Conservation (phyloP, 2,329 filamentous ascomycete genomes). For the Xylariales sp. region DNA sequence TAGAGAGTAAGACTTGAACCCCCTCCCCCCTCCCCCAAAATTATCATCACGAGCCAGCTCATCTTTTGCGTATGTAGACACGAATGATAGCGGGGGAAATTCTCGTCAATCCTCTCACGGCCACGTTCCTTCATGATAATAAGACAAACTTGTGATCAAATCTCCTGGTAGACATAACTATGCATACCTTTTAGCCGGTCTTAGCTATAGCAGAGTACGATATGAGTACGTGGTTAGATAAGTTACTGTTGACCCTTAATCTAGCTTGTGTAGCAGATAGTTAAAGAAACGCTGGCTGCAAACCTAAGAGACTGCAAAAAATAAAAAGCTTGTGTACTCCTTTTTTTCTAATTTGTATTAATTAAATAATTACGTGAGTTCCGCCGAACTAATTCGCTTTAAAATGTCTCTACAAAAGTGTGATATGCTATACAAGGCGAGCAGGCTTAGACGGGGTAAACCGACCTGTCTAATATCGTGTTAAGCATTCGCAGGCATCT, state of each 20-base stretch:
- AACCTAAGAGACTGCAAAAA: background rate
- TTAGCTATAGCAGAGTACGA: background rate
- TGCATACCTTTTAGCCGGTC: slow-evolving; percentile 14
- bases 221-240: slow-evolving; percentile 2
- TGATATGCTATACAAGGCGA: slow-evolving; percentile 15
- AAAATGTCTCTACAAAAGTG: slow-evolving; percentile 8
- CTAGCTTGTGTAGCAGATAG: background rate
- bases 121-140: slow-evolving; percentile 7
- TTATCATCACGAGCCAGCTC: background rate
- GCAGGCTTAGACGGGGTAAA: background rate
- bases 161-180: slow-evolving; percentile 9
- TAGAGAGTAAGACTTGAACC: slow-evolving; percentile 6
- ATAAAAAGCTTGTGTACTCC: too few relatives aligned
- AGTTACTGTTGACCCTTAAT: slow-evolving; percentile 13
- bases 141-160: slow-evolving; percentile 6
- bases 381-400: background rate
- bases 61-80: slow-evolving; percentile 6
- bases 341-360: background rate
- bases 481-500: slow-evolving; percentile 6
- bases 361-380: background rate
- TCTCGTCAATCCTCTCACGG: background rate
- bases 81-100: background rate
- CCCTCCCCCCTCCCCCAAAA: background rate
- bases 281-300: background rate
- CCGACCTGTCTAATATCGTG: slow-evolving; percentile 10